Evolutionary conservation across 1,139 yeast species (phyloP), one percentile per base, ranked within the genome.

Genomic region (Hyphopichia buzzinii): DNA sequence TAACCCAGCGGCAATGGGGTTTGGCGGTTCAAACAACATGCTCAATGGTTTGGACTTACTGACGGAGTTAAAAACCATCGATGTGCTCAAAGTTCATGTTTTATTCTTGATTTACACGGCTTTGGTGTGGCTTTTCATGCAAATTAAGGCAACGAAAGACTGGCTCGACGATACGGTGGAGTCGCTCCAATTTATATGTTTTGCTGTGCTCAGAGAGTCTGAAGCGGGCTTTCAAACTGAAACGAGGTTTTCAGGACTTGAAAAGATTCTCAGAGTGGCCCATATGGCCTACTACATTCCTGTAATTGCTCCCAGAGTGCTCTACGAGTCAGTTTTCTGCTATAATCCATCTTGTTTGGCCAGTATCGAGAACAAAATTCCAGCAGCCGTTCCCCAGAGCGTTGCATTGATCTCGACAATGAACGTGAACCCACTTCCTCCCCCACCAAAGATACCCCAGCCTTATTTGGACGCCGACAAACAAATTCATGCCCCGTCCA

Each of bases 381-480:
- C 56, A 3, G 12, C 17, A 17, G 34, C 34, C 6, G 39, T 50
- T 10, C 63, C 64, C 4, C 30, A 33, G 8, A 48, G 58, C 10
- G 37, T 54, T 5, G 39, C 52, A 3, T 36, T 58, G 15, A 36
- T 62, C 5, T 45, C 56, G 17, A 41, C 47, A 13, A 32, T 42
- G 14, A 42, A 48, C 17, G 39, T 42, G 2, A 38, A 41, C 21
- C 13, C 40, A 7, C 33, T 49, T 3, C 36, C 44, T 2, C 43
- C 56, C 16, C 74, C 76, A 19, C 67, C 74, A 3, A 62, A 57
- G 7, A 42, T 68, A 7, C 78, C 78, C 2, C 57, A 55, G 30
- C 75, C 77, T 0, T 71, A 57, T 40, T 48, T 72, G 34, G 67
- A 66, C 38, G 63, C 62, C 3, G 67, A 69, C 30, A 65, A 63